Conservation (phyloP, 768 basidiomycete genomes). For the Cubamyces lactineus region DNA sequence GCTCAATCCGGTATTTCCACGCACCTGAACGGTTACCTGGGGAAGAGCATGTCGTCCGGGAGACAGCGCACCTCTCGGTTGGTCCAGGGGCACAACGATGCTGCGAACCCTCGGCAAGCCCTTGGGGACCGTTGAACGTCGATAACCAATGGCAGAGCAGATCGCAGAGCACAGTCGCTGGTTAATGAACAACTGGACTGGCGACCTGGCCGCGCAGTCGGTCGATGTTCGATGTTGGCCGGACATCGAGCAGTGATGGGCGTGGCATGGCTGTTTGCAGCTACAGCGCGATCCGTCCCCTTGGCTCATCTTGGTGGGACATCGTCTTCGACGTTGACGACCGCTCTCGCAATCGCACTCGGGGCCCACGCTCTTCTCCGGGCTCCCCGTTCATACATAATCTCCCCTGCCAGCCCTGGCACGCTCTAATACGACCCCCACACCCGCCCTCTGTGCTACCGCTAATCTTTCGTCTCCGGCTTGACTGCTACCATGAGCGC, state of each 20-base stretch:
- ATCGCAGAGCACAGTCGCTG: background rate
- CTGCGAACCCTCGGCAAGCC: background rate
- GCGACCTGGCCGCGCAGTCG: too few relatives aligned
- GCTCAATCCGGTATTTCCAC: too few relatives aligned
- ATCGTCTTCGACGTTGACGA: background rate
- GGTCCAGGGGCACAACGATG: background rate
- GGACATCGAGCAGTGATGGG: background rate
- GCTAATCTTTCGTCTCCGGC: background rate
- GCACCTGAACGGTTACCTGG: background rate
- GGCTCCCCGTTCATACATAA: background rate
- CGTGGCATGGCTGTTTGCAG: background rate
- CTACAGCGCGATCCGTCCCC: slow-evolving; percentile 6
- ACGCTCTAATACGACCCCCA: background rate
- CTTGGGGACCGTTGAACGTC: too few relatives aligned
- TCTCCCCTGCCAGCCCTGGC: background rate
- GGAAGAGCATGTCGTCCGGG: slow-evolving; percentile 5
- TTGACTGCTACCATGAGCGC: slow-evolving; percentile 3
- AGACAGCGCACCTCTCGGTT: background rate
- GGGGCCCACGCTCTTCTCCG: background rate
- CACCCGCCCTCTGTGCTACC: background rate
- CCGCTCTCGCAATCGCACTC: background rate
- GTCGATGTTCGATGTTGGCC: too few relatives aligned
- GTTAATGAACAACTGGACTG: too few relatives aligned
- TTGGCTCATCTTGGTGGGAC: slow-evolving; percentile 1
- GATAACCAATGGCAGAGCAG: too few relatives aligned